Evolutionary conservation across 2,329 filamentous ascomycete genomes (phyloP), one percentile per base, ranked within the genome.

Genomic region (Diplodia sapinea): DNA sequence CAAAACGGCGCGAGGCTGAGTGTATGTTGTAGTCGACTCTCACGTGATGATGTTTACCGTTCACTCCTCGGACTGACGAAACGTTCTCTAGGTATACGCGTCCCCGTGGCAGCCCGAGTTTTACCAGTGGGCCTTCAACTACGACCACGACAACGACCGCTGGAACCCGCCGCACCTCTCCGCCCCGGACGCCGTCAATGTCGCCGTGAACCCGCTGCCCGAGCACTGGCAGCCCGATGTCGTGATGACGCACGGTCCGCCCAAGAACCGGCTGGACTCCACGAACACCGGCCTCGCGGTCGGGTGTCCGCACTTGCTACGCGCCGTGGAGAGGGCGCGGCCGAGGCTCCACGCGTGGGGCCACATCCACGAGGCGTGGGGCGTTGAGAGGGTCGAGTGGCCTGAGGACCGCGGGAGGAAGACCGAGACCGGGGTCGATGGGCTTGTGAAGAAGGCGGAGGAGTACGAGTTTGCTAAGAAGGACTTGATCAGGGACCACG

Each of bases 181-280:
- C 47, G 72, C 72, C 1, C 74, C 75, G 0, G 69, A 69, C 17
- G 69, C 74, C 6, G 15, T 23, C 13, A 63, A 55, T 20, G 49
- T 63, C 12, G 57, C 66, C 13, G 40, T 50, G 17, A 68, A 66
- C 17, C 72, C 69, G 3, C 79, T 79, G 67, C 78, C 72, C 17
- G 71, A 72, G 9, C 17, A 82, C 84, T 0, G 77, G 81, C 36
- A 31, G 4, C 54, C 54, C 26, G 82, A 89, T 73, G 79, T 89
- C 8, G 79, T 88, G 70, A 81, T 89, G 72, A 89, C 87, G 0
- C 88, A 89, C 72, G 87, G 87, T 0, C 87, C 87, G 2, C 86
- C 87, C 0, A 73, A 77, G 26, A 79, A 79, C 0, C 74, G 85
- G 2, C 76, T 87, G 2, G 88, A 89, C 70, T 68, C 70, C n/a